phyloP scores from a whole-genome alignment of 2,329 filamentous ascomycete species.

The Phialemonium atrogriseum region DNA sequence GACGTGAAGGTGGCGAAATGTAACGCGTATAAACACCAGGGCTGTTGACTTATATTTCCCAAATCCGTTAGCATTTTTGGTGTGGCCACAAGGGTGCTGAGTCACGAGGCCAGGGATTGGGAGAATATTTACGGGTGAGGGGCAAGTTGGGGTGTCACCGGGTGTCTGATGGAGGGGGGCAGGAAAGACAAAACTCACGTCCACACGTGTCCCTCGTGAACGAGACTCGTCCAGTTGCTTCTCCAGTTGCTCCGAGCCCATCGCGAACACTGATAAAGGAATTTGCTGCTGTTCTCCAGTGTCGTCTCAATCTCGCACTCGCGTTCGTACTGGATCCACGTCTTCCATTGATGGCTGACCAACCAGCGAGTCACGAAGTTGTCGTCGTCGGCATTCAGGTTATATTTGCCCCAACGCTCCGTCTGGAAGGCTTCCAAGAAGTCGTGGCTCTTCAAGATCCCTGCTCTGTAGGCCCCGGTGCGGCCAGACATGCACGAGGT shows the following conservation, averaged over 20 bases:
- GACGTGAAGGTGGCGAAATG: constrained; percentile 90
- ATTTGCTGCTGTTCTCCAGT: constrained; percentile 79
- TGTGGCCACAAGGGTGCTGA: constrained; percentile 1
- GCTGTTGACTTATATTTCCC: constrained; percentile 79
- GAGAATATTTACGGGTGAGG: constrained; percentile 1
- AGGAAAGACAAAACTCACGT: constrained; percentile 52
- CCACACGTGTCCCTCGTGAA: constrained; percentile 77
- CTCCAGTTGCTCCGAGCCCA: constrained; percentile 98
- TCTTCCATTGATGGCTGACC: constrained; percentile 86
- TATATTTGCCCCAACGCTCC: constrained; percentile 81
- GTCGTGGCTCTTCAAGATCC: constrained; percentile 75
- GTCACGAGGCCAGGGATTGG: background rate
- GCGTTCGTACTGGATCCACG: constrained; percentile 86
- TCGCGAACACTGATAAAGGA: constrained; percentile 84
- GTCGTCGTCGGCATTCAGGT: constrained; percentile 93
- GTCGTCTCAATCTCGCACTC: constrained; percentile 92
- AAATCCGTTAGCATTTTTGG: background rate
- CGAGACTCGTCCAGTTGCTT: constrained; percentile 87
- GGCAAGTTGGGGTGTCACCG: background rate
- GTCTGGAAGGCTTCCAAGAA: constrained; percentile 88
- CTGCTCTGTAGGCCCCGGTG: constrained; percentile 83
- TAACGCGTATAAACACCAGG: constrained; percentile 88
- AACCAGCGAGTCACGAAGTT: constrained; percentile 98
- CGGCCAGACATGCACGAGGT: constrained; percentile 95
- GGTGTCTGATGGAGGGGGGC: background rate